phyloP scores from a whole-genome alignment of 495 filamentous ascomycete genomes.

The Hyaloscypha variabilis region DNA sequence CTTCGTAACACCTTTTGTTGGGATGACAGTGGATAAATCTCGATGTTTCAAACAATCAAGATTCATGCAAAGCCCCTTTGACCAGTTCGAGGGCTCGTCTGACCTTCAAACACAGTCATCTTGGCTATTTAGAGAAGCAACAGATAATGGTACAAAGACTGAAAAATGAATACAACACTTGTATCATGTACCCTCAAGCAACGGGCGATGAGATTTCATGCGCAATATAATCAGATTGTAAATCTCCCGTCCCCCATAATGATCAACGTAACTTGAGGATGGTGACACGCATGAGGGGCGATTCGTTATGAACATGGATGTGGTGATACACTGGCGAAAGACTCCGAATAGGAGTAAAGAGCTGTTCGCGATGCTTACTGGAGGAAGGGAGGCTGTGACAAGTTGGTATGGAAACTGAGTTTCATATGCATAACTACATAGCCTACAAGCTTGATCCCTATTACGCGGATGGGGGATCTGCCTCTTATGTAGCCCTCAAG shows the following conservation, averaged over 20 bases:
- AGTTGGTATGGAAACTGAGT: slow-evolving; percentile 12
- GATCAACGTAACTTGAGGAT: slow-evolving; percentile 4
- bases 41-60: slow-evolving; percentile 21
- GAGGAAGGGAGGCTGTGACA: slow-evolving; percentile 18
- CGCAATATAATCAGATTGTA: background rate
- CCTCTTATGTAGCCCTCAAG: slow-evolving; percentile 9
- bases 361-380: slow-evolving; percentile 10
- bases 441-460: slow-evolving; percentile 8
- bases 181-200: slow-evolving; percentile 5
- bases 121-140: slow-evolving; percentile 4
- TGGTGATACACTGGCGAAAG: slow-evolving; percentile 22
- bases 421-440: slow-evolving; percentile 19
- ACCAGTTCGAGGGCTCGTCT: background rate
- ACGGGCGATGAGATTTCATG: background rate
- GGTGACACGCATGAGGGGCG: slow-evolving; percentile 4
- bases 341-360: background rate
- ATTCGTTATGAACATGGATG: slow-evolving; percentile 21
- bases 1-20: background rate
- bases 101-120: slow-evolving; percentile 4
- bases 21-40: slow-evolving; percentile 20
- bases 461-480: background rate
- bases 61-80: slow-evolving; percentile 18
- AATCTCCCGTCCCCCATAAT: background rate
- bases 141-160: background rate
- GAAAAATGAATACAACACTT: background rate